Evolutionary conservation across 306 rosid species (phyloP), one percentile per base, ranked within the genome.

Genomic region (Mimosa bimucronata): DNA sequence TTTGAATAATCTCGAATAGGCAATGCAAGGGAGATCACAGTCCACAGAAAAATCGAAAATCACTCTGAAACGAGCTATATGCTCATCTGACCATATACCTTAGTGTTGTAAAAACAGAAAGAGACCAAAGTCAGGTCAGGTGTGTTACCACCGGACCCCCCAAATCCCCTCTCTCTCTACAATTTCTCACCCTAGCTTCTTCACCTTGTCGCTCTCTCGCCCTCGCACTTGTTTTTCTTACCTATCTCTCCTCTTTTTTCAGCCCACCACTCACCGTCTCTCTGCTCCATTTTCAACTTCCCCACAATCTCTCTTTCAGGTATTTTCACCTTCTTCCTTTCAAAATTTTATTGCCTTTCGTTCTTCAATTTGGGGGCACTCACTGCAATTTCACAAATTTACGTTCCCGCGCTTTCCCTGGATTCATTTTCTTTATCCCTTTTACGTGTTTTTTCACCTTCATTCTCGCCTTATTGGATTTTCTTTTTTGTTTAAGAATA

Each of bases 101-200:
- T 34, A 34, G 38, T 34, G 38, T 34, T 6, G 38, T 34, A 34
- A 34, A 44, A 44, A 44, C 8, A 15, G 16, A 13, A 15, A 15
- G 2, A 45, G 71, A 66, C 46, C 28, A 9, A 19, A 66, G 28
- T 66, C 71, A 66, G 71, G 13, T 29, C 5, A 34, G 3, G 38
- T 66, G 28, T n/a, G 48, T 34, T 34, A 31, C 40, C 50, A 61
- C 30, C 50, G 69, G 48, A 57, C 72, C 21, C 62, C 55, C 73
- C 30, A 71, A 71, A 31, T 62, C 46, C 71, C n/a, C 58, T 80
- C 74, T 62, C 69, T 50, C 68, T 77, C 77, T 34, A 34, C 38
- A 34, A 34, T 34, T 34, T 68, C 19, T 80, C 69, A 71, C 74
- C 50, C 50, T 45, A 48, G 79, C 87, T 77, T 80, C 82, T 77